Conservation (phyloP, 1,284 basidiomycete genomes). For the Ustilago crameri region DNA sequence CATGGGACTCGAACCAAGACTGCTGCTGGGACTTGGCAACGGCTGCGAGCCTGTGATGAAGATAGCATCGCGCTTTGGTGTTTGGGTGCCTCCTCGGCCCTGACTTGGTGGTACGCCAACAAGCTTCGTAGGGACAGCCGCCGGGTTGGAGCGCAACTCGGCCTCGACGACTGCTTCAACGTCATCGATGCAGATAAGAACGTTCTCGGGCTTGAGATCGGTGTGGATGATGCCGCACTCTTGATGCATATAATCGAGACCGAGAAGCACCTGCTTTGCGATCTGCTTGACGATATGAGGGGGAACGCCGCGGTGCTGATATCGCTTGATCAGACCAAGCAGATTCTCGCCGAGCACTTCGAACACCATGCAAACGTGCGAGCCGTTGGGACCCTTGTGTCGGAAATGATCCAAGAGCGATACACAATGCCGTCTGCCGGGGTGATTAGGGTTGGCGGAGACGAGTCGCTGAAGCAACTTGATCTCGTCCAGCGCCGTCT, state of each 20-base stretch:
- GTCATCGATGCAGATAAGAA: conserved; percentile 95
- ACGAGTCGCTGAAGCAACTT: conserved; percentile 95
- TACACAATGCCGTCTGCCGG: conserved; percentile 75
- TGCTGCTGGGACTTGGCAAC: conserved; percentile 80
- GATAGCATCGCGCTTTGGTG: conserved; percentile 84
- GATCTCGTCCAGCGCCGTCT: conserved; percentile 98
- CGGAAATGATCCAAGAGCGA: conserved; percentile 96
- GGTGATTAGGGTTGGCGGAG: conserved; percentile 76
- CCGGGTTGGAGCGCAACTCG: conserved; percentile 77
- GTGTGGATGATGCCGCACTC: conserved; percentile 87
- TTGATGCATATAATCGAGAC: conserved; percentile 96
- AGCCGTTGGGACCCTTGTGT: conserved; percentile 95
- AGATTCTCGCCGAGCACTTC: conserved; percentile 98
- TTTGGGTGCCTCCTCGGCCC: conserved; percentile 96
- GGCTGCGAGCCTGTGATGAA: conserved; percentile 96
- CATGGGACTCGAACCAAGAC: conserved; percentile 79
- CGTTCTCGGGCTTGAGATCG: conserved; percentile 97
- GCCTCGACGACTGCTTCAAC: conserved; percentile 92
- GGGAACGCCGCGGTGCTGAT: conserved; percentile 94
- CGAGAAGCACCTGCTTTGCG: conserved; percentile 93
- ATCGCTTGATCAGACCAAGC: conserved; percentile 94
- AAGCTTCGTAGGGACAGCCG: conserved; percentile 78
- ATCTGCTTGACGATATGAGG: conserved; percentile 94
- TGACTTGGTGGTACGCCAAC: conserved; percentile 95
- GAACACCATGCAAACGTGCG: conserved; percentile 99